Evolutionary conservation across 2,329 filamentous ascomycete genomes (phyloP).

Genomic region (Clarireedia hainanense): DNA sequence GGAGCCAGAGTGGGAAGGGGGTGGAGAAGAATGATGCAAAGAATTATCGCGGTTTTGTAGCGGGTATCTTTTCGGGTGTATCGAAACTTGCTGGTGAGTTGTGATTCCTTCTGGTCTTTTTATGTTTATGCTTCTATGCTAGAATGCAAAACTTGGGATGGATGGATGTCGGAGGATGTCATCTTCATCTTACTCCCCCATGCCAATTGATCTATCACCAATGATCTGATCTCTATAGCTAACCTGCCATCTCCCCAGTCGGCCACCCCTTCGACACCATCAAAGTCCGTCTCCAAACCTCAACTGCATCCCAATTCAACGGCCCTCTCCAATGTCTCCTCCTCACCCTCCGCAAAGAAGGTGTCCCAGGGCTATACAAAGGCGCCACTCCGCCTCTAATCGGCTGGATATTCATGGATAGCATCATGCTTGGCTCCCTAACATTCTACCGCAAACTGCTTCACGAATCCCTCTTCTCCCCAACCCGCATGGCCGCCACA

Average conservation of each 20-base stretch:
- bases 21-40: conserved; percentile 33
- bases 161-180: neutral
- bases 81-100: conserved; percentile 73
- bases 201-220: too few relatives aligned
- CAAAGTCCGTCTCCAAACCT: conserved; percentile 92
- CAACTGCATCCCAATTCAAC: conserved; percentile 65
- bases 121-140: neutral
- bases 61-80: conserved; percentile 90
- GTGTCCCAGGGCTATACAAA: conserved; percentile 82
- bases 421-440: conserved; percentile 80
- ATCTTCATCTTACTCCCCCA: neutral
- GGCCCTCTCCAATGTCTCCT: conserved; percentile 81
- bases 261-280: conserved; percentile 86
- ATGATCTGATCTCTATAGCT: neutral
- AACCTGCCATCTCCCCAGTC: conserved; percentile 29
- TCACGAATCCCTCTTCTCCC: conserved; percentile 70
- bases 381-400: conserved; percentile 85
- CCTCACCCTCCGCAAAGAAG: conserved; percentile 81
- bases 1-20: conserved; percentile 10
- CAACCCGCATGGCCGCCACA: conserved; percentile 29
- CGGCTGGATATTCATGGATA: conserved; percentile 99
- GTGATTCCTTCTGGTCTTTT: neutral
- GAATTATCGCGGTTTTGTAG: conserved; percentile 88
- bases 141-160: neutral
- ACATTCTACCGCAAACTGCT: conserved; percentile 83